Percentiles rank a stretch among this genome's conserved stretches.
Conservation (phyloP, 306 rosid genomes). For the Castanopsis chinensis region DNA sequence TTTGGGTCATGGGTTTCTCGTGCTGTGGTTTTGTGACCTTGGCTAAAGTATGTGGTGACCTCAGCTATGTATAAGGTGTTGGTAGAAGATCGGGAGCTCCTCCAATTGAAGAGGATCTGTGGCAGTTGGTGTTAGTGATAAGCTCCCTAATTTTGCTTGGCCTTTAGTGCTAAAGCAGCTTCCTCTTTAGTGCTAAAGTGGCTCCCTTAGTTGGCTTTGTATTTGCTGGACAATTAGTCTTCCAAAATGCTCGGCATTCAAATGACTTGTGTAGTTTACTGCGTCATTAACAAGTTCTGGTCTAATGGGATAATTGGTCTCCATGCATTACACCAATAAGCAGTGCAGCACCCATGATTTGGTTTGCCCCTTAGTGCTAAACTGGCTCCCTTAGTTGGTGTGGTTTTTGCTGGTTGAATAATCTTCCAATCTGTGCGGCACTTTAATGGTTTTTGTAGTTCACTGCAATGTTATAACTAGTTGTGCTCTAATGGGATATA, state of each 20-base stretch:
- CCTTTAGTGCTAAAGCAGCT: slow-evolving; percentile 4
- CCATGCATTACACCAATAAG: not conserved
- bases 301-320: not conserved
- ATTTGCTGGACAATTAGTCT: not conserved
- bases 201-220: slow-evolving; percentile 2
- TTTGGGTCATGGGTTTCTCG: not conserved
- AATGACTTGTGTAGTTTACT: not conserved
- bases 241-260: not conserved
- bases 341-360: not conserved
- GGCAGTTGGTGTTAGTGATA: not conserved
- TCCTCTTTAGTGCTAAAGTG: slow-evolving; percentile 6
- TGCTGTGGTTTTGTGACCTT: not conserved
- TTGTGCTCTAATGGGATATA: not conserved
- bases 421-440: not conserved
- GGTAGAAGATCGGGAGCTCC: not conserved
- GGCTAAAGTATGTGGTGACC: not conserved
- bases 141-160: not conserved
- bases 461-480: not conserved
- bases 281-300: not conserved
- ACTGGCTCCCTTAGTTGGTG: not conserved
- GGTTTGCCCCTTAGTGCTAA: not conserved
- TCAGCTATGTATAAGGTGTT: not conserved
- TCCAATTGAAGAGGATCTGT: not conserved
- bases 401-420: not conserved
- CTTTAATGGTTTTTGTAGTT: not conserved